A percentile compares a stretch with the other conserved stretches of the same genome.
Evolutionary conservation across 371 early-diverging fungal genomes (phyloP).

Genomic region (Circinella minor): DNA sequence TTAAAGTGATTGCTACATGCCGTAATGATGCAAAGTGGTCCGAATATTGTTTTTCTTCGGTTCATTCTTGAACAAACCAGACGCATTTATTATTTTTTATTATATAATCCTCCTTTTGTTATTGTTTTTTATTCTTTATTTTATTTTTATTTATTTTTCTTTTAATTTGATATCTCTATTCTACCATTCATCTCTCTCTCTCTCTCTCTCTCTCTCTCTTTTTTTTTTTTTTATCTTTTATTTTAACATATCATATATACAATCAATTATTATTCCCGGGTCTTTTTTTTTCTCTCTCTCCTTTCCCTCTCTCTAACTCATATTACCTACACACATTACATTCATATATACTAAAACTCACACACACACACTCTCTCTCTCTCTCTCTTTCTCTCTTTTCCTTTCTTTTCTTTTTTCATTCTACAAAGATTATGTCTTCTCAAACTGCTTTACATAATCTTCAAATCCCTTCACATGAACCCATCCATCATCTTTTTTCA

Average conservation of each 20-base stretch:
- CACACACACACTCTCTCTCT: background rate
- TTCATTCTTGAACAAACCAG: conserved; percentile 21
- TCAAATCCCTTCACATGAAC: conserved; percentile 17
- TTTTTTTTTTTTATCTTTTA: no score
- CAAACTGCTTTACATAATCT: conserved; percentile 14
- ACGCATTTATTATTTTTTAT: conserved; percentile 8
- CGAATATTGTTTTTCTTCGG: conserved; percentile 23
- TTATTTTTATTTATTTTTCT: conserved; percentile 3
- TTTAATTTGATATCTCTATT: background rate
- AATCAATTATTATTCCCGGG: no score
- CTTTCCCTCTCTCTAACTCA: background rate
- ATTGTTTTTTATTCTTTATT: conserved; percentile 3
- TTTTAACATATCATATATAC: no score
- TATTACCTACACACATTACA: background rate
- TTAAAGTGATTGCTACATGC: conserved; percentile 46
- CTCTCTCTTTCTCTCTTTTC: conserved; percentile 12
- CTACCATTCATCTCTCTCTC: conserved; percentile 10
- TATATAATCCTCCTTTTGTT: conserved; percentile 4
- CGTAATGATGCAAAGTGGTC: conserved; percentile 29
- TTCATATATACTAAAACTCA: background rate
- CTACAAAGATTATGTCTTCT: conserved; percentile 6
- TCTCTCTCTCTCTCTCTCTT: conserved; percentile 4
- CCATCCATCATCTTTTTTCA: conserved; percentile 39
- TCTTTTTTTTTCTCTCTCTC: conserved; percentile 4
- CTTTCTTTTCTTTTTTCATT: conserved; percentile 15